Conservation (phyloP, 225 moss, liverwort and hornwort genomes). For the Marchantia polymorpha region DNA sequence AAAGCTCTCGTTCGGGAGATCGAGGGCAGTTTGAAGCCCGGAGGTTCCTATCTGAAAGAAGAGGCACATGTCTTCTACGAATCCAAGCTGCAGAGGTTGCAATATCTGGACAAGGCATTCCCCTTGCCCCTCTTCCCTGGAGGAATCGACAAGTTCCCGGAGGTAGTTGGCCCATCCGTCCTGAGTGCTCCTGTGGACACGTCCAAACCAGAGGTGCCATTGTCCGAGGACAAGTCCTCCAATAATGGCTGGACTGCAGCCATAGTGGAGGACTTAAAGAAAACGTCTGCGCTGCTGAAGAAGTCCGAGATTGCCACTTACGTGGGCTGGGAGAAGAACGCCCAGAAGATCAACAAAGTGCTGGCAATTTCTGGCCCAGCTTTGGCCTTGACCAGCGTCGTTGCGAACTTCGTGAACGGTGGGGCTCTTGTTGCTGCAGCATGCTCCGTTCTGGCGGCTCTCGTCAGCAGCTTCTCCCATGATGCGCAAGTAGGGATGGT, state of each 20-base stretch:
- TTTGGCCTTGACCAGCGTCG: conserved; percentile 30
- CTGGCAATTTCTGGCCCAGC: conserved; percentile 34
- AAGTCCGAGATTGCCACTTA: conserved; percentile 34
- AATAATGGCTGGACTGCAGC: conserved; percentile 41
- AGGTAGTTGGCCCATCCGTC: conserved; percentile 27
- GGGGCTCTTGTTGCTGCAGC: conserved; percentile 37
- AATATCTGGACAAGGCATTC: conserved; percentile 33
- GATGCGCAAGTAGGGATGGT: conserved; percentile 61
- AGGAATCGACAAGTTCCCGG: conserved; percentile 44
- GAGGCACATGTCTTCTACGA: conserved; percentile 36
- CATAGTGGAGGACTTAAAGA: conserved; percentile 41
- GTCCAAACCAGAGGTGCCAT: conserved; percentile 26
- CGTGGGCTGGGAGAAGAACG: conserved; percentile 20
- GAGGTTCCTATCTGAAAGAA: conserved; percentile 31
- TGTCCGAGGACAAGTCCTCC: not conserved
- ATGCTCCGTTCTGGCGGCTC: conserved; percentile 48
- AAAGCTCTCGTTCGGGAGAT: conserved; percentile 39
- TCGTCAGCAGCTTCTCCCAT: conserved; percentile 51
- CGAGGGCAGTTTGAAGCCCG: conserved; percentile 34
- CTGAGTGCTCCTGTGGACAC: conserved; percentile 35
- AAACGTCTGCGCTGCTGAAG: conserved; percentile 34
- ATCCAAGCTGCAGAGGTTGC: conserved; percentile 31
- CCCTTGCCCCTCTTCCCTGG: conserved; percentile 46
- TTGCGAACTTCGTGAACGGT: conserved; percentile 28
- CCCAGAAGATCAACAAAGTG: conserved; percentile 32